Evolutionary conservation across 2,329 filamentous ascomycete genomes (phyloP).

Genomic region (Monilinia aucupariae): DNA sequence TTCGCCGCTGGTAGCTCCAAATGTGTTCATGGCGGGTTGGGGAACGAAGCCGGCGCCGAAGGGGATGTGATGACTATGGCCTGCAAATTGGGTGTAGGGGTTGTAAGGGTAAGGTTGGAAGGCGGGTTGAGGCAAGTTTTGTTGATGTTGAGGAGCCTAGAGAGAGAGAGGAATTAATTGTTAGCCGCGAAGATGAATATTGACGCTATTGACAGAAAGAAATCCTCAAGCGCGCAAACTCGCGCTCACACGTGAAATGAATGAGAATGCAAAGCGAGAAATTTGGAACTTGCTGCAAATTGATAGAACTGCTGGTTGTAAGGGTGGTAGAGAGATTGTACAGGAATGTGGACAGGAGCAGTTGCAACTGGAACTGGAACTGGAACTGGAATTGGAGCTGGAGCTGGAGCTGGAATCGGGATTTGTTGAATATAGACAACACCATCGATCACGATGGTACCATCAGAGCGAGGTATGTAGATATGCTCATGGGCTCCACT

Average conservation of each 20-base stretch:
- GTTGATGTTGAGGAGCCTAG: slow-evolving; percentile 1
- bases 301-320: background rate
- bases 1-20: slow-evolving; percentile 25
- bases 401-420: background rate
- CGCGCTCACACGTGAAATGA: background rate
- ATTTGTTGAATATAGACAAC: slow-evolving; percentile 22
- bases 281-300: slow-evolving; percentile 1
- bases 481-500: slow-evolving; percentile 50
- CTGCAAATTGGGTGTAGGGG: background rate
- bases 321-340: background rate
- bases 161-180: background rate
- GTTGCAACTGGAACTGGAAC: slow-evolving; percentile 1
- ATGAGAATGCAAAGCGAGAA: background rate
- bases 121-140: background rate
- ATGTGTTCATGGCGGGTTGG: slow-evolving; percentile 21
- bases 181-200: background rate
- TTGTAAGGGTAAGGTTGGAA: slow-evolving; percentile 8
- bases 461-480: slow-evolving; percentile 45
- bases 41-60: slow-evolving; percentile 18
- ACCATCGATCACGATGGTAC: slow-evolving; percentile 25
- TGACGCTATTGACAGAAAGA: background rate
- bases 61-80: slow-evolving; percentile 12
- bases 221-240: background rate
- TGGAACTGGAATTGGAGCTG: too few species aligned
- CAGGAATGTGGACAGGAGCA: slow-evolving; percentile 1